Evolutionary conservation across 176 grass and related monocot genomes (phyloP).

Genomic region (Elymus sibiricus): DNA sequence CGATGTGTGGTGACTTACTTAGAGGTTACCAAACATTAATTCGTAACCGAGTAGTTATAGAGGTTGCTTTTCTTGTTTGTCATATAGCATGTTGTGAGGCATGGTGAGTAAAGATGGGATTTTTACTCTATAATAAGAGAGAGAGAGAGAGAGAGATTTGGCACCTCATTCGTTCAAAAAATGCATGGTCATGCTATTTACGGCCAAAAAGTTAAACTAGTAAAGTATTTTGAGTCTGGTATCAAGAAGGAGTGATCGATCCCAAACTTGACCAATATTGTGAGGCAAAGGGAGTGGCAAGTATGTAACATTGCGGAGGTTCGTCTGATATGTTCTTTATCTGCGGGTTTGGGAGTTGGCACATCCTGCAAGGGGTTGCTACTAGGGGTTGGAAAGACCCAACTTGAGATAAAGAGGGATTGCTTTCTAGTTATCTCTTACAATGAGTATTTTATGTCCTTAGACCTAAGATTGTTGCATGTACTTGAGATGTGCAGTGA

Average conservation of each 20-base stretch:
- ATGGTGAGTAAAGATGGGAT: neutral
- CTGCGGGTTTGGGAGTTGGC: neutral
- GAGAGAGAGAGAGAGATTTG: neutral
- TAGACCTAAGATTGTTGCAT: no score
- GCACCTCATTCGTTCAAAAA: neutral
- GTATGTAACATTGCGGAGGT: neutral
- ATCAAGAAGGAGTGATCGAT: neutral
- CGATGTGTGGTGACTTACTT: no score
- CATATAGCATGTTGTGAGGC: no score
- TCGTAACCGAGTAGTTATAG: no score
- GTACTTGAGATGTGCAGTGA: no score
- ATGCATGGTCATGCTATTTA: neutral
- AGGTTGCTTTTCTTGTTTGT: no score
- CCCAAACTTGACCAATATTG: neutral
- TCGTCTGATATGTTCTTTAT: neutral
- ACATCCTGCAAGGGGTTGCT: neutral
- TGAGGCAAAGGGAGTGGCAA: neutral
- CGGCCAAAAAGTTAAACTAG: neutral
- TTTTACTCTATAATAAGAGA: neutral
- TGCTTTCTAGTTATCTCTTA: no score
- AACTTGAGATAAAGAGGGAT: no score
- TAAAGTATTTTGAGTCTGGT: neutral
- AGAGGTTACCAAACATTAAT: no score
- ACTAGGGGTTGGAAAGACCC: no score
- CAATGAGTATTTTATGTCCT: no score